Base-by-base conservation (phyloP, 2,329 filamentous ascomycete species). In the Sporothrix dimorphospora region DNA sequence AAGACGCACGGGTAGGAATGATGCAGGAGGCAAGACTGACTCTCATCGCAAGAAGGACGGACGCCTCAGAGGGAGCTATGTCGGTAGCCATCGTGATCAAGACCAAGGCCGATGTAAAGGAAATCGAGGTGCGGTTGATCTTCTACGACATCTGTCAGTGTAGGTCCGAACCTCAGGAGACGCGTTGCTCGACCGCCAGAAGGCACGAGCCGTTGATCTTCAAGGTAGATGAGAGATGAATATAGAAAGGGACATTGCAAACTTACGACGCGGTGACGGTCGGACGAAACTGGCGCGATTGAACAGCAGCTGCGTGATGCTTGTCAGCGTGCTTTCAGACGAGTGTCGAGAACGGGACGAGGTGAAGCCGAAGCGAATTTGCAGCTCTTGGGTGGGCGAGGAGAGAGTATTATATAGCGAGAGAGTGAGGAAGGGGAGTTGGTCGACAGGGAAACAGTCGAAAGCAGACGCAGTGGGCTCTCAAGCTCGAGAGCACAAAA, bases 31-130 rank as follows among this genome's bases (percentile, higher is more conserved):
- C 16, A 30, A 14, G 1, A 63, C 65, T 14, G 3, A 69, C 71
- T 27, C 61, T 61, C 71, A 72, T 72, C 16, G 71, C 71, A 34
- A 45, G 14, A 34, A 72, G 12, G 49, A 72, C 55, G 16, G 71
- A 47, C 30, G 51, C 45, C 24, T 27, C 55, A 21, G 67, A 21
- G 12, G 7, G 42, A 5, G 38, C 24, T 51, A 61, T 61, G 40
- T 53, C 27, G 38, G 16, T 11, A 51, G 27, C 6, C 51, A 30
- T 66, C 42, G 21, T 49, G 16, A 34, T 14, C 19, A 5, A 14
- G 42, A 45, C 8, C 3, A 21, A 47, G 6, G 27, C 40, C 11
- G 21, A 45, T 45, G 38, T 65, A 1, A 12, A 40, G 2, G 12
- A 12, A 14, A n/a, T 42, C 16, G 12, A 45, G 38, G 38, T 16